These are phyloP conservation scores for Nadsonia fulvescens DNA, from an alignment of 805 yeast genomes.

Conservation along the genomic window DNA sequence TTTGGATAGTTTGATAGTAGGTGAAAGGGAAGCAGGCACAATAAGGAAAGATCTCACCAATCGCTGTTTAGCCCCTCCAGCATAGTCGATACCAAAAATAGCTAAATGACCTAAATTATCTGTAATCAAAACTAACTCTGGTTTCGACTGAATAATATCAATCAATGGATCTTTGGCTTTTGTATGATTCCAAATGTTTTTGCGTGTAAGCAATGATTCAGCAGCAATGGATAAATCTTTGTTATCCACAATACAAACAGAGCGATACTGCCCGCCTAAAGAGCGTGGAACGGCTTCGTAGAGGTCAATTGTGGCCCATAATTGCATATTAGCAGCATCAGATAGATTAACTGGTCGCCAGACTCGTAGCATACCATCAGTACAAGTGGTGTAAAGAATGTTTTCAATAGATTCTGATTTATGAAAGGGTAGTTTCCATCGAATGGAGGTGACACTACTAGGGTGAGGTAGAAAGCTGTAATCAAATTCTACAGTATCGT, in stretches of 20 bases:
- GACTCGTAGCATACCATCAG: conserved; percentile 39
- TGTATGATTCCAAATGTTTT: too few species aligned
- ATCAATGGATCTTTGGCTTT: too few species aligned
- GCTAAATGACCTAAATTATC: too few species aligned
- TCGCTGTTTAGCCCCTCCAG: too few species aligned
- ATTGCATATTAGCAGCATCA: conserved; percentile 11
- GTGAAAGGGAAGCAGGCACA: too few species aligned
- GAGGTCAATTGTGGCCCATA: conserved; percentile 33
- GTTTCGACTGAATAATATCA: too few species aligned
- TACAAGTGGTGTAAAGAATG: conserved; percentile 45
- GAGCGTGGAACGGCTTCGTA: conserved; percentile 24
- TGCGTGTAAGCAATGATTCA: conserved; percentile 8
- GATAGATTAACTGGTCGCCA: conserved; percentile 27
- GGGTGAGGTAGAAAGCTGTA: conserved; percentile 53
- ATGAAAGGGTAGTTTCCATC: conserved; percentile 35
- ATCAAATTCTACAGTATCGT: conserved; percentile 46
- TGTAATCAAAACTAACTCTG: too few species aligned
- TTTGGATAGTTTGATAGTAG: too few species aligned
- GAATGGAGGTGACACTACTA: conserved; percentile 31
- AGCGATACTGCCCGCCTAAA: conserved; percentile 7
- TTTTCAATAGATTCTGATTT: conserved; percentile 25
- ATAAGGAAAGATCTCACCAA: too few species aligned
- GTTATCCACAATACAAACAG: conserved; percentile 26
- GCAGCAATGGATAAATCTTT: conserved; percentile 18
- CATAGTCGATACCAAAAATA: too few species aligned